Evolutionary conservation across 139 green algal species (phyloP).

Genomic region (Micractinium sp.): DNA sequence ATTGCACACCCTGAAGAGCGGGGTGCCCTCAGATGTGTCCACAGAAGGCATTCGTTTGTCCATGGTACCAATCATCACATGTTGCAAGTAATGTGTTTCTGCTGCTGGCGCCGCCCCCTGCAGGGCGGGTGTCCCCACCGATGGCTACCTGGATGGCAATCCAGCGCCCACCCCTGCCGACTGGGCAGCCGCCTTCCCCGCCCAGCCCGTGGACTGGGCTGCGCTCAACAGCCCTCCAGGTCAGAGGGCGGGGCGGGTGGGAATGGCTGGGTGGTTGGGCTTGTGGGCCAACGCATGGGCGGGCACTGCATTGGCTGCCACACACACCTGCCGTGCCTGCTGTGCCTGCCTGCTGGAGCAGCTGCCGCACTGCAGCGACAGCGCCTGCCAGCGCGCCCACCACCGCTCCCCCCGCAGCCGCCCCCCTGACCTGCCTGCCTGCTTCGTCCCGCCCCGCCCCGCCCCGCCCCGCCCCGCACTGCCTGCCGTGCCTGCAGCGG

Average conservation of each 20-base stretch:
- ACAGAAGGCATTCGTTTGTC: no score
- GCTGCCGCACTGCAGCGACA: background rate
- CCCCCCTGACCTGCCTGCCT: background rate
- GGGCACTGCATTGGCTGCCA: no score
- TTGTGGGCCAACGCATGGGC: no score
- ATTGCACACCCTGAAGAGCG: no score
- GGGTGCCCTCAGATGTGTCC: no score
- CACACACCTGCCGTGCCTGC: no score
- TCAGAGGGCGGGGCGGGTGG: background rate
- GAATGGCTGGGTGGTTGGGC: no score
- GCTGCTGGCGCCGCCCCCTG: no score
- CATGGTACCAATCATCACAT: no score
- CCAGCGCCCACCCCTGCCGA: constrained; percentile 15
- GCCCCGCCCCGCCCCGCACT: background rate
- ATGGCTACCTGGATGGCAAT: constrained; percentile 33
- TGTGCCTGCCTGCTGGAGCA: no score
- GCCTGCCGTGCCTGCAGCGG: constrained; percentile 22
- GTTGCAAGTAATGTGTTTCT: no score
- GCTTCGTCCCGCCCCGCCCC: background rate
- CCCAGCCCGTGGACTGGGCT: constrained; percentile 17
- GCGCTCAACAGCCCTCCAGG: constrained; percentile 8
- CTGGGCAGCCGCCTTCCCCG: constrained; percentile 39
- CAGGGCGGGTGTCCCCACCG: constrained; percentile 6
- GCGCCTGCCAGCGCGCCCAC: background rate
- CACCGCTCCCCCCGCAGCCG: background rate